Base-by-base conservation (phyloP, 2,329 filamentous ascomycete species). In the Hypoxylon sp. region DNA sequence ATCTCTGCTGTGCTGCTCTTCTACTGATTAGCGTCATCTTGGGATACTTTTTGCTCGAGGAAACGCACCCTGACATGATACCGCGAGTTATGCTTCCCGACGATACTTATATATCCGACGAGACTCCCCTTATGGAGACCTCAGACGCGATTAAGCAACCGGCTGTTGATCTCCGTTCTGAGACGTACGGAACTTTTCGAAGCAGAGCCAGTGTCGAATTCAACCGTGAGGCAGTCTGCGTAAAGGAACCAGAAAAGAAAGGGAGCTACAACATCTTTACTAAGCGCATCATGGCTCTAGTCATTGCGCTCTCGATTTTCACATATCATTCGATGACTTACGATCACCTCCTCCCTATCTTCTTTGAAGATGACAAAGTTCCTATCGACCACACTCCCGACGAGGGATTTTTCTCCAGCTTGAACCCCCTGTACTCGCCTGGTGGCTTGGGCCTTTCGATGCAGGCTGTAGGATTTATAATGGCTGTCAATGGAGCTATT, bases 301-400 rank as follows among this genome's bases (percentile, higher is more conserved):
- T 96, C 39, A 74, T 93, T n/a, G 91, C 94, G 1, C 81, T 97
- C 50, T 92, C 91, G 46, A 92, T 97, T 68, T 97, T 97, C 81
- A 96, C 93, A 3, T 97, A 97, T 77, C 94, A 97, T 79, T 93
- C 91, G 37, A 97, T 97, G 94, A 94, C 91, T 0, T 97, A 93
- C 79, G 95, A 97, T 75, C 92, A 97, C 76, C 85, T 97, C 0
- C 84, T 97, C 57, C 94, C 94, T 6, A 97, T 97, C 64, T 97
- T 97, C 80, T 88, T 97, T 54, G 94, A 97, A 77, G 94, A 97
- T 73, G 85, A 89, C 41, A 85, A 87, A 29, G 81, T 79, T 67
- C 76, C 79, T 25, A 75, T 81, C 47, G 78, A 81, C 43, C 76
- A 81, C 5, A 69, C 79, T 23, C 65, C 77, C 43, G 71, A 71